A percentile compares a stretch with the other conserved stretches of the same genome.
phyloP scores from a whole-genome alignment of 306 rosid species.

The Citrullus colocynthis region DNA sequence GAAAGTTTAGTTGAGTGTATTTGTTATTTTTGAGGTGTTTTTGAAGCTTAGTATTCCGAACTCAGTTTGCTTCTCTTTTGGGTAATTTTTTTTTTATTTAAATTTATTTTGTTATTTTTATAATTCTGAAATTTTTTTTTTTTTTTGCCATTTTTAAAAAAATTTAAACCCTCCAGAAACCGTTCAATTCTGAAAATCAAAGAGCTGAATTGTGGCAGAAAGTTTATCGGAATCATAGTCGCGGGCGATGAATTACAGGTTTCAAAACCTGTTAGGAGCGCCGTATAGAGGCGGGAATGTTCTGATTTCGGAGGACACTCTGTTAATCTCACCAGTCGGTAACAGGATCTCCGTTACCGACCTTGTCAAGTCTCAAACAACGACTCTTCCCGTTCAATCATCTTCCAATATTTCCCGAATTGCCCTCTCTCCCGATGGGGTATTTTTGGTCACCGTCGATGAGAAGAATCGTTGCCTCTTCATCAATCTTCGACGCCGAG shows the following conservation, averaged over 20 bases:
- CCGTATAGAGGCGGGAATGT: conserved; percentile 91
- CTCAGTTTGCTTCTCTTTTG: no score
- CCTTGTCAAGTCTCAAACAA: conserved; percentile 56
- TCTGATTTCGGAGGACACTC: conserved; percentile 44
- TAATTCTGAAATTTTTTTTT: no score
- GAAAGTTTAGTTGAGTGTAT: no score
- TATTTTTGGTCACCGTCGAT: conserved; percentile 66
- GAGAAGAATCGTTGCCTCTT: conserved; percentile 62
- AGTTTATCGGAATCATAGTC: not conserved
- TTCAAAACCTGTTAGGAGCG: conserved; percentile 87
- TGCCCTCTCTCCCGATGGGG: conserved; percentile 69
- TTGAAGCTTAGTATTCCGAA: no score
- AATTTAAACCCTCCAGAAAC: no score
- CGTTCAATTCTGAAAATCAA: no score
- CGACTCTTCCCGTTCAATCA: conserved; percentile 62
- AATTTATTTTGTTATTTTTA: no score
- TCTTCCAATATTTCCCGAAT: conserved; percentile 65
- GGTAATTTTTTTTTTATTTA: no score
- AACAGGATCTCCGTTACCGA: conserved; percentile 71
- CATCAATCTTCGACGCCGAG: conserved; percentile 81
- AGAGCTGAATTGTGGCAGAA: no score
- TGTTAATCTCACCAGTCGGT: conserved; percentile 73
- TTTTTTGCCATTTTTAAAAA: no score
- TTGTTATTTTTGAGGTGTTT: no score
- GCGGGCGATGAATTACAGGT: conserved; percentile 60